Evolutionary conservation across 176 grass and related monocot species (phyloP).

Genomic region (Oryza glumipatula): DNA sequence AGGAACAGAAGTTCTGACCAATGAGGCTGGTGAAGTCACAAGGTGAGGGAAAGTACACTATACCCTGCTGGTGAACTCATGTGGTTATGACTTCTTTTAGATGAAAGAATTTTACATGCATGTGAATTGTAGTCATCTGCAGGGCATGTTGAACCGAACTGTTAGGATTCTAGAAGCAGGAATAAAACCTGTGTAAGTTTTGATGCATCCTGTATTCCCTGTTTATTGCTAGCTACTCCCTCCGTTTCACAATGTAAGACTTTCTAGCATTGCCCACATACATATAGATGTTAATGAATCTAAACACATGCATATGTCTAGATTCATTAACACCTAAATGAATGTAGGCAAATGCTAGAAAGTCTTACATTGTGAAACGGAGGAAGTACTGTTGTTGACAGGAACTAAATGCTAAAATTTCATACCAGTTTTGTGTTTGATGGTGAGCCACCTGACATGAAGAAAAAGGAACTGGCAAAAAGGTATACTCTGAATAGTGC

Average conservation of each 20-base stretch:
- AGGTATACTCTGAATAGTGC: slow-evolving; percentile 47
- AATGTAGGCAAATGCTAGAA: no score
- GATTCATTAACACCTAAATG: no score
- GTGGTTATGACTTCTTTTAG: neutral
- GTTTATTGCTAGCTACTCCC: slow-evolving; percentile 19
- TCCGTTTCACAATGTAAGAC: no score
- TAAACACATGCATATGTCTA: no score
- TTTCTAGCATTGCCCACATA: no score
- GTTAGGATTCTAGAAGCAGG: slow-evolving; percentile 86
- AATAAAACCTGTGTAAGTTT: slow-evolving; percentile 92
- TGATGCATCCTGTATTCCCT: slow-evolving; percentile 21
- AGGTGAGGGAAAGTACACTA: slow-evolving; percentile 53
- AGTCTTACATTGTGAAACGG: no score
- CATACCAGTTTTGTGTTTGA: slow-evolving; percentile 91
- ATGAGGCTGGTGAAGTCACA: slow-evolving; percentile 91
- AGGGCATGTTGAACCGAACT: slow-evolving; percentile 87
- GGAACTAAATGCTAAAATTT: slow-evolving; percentile 20
- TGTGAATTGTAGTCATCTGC: slow-evolving; percentile 67
- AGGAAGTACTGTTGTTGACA: neutral
- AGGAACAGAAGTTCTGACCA: slow-evolving; percentile 72
- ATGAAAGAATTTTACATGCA: slow-evolving; percentile 10
- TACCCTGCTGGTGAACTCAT: neutral
- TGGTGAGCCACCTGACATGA: slow-evolving; percentile 85
- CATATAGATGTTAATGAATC: no score
- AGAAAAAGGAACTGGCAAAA: slow-evolving; percentile 82